Evolutionary conservation across 1,139 yeast genomes (phyloP).

Genomic region (Pichia sp.): DNA sequence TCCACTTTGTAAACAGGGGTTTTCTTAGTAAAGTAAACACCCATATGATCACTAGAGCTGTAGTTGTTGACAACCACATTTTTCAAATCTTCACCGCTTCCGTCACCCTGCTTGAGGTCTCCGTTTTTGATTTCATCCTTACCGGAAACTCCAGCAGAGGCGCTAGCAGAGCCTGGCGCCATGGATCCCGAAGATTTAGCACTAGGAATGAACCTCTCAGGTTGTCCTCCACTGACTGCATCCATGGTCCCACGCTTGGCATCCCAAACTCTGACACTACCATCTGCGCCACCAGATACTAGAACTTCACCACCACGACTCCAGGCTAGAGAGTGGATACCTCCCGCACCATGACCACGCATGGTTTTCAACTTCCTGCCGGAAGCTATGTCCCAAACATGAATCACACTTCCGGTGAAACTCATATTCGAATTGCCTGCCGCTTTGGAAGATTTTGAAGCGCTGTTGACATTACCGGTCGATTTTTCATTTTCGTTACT

Average conservation of each 20-base stretch:
- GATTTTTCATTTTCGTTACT: not conserved
- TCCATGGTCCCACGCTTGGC: conserved; percentile 79
- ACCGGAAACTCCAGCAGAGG: not conserved
- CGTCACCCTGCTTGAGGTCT: conserved; percentile 20
- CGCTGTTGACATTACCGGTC: not conserved
- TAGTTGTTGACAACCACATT: conserved; percentile 9
- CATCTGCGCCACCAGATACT: conserved; percentile 91
- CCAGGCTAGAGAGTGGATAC: conserved; percentile 81
- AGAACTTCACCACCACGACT: conserved; percentile 84
- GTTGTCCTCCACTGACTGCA: conserved; percentile 44
- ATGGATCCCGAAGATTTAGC: conserved; percentile 22
- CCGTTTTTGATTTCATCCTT: conserved; percentile 4
- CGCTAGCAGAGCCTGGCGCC: conserved; percentile 10
- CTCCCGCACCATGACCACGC: conserved; percentile 88
- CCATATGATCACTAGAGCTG: conserved; percentile 63
- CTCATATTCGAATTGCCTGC: conserved; percentile 2
- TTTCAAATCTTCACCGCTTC: conserved; percentile 24
- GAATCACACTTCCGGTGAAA: conserved; percentile 39
- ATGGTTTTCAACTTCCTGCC: conserved; percentile 79
- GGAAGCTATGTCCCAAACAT: conserved; percentile 91
- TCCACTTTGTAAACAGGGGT: conserved; percentile 93
- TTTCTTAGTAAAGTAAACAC: conserved; percentile 88
- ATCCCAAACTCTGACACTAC: conserved; percentile 95
- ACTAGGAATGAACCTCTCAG: conserved; percentile 54
- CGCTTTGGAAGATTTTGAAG: not conserved